Percentiles rank a stretch among this genome's conserved stretches.
These are phyloP conservation scores for Monotropa hypopitys DNA, from an alignment of 179 eudicot genomes.

Conservation along the genomic window DNA sequence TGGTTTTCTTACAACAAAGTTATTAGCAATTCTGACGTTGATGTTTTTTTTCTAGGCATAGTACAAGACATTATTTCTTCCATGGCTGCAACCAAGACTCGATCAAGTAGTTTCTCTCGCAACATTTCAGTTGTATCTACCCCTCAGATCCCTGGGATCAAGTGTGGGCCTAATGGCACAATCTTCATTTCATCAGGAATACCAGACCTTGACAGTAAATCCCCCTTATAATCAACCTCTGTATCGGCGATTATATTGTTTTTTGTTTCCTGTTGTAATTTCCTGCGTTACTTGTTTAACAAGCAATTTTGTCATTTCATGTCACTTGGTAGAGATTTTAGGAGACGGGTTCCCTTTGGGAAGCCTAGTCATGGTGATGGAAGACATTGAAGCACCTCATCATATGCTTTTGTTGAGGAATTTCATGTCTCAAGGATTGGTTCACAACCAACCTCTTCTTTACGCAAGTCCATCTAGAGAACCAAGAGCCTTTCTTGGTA, in stretches of 20 bases:
- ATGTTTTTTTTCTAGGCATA: background rate
- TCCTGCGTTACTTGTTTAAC: background rate
- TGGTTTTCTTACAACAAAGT: background rate
- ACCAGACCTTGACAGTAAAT: constrained; percentile 84
- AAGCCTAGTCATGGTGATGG: constrained; percentile 85
- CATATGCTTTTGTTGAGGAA: constrained; percentile 78
- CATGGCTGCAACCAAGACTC: constrained; percentile 50
- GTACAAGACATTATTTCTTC: background rate
- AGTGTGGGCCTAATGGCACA: constrained; percentile 79
- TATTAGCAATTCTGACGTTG: background rate
- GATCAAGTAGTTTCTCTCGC: constrained; percentile 80
- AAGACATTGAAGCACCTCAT: constrained; percentile 94
- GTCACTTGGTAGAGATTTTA: constrained; percentile 42
- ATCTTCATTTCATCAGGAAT: constrained; percentile 82
- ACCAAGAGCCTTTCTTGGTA: constrained; percentile 86
- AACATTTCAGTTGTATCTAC: constrained; percentile 35
- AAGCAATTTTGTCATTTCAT: background rate
- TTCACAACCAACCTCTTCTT: constrained; percentile 81
- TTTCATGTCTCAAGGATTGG: constrained; percentile 90
- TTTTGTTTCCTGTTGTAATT: background rate
- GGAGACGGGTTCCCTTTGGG: constrained; percentile 91
- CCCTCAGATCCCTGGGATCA: constrained; percentile 58
- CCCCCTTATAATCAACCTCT: background rate
- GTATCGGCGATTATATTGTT: background rate
- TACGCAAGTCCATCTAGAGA: constrained; percentile 83